phyloP scores from a whole-genome alignment of 108 stramenopile genomes.

The Fistulifera solaris region DNA sequence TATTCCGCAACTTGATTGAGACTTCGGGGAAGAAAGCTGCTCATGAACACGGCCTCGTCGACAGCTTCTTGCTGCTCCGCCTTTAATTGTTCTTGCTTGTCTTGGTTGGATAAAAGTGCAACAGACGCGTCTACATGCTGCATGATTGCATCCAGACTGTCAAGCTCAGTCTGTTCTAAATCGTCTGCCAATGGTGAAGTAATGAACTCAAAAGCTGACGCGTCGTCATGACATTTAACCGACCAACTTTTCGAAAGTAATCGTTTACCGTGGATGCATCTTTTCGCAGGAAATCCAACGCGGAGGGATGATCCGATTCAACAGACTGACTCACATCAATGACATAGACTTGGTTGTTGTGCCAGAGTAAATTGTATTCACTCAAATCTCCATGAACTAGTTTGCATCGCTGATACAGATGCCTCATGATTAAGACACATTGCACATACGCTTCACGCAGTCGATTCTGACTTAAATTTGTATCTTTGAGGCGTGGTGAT shows the following conservation, averaged over 20 bases:
- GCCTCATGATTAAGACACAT: conserved; percentile 78
- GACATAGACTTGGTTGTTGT: conserved; percentile 81
- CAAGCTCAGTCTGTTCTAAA: conserved; percentile 43
- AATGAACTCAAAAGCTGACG: conserved; percentile 84
- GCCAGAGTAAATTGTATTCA: conserved; percentile 97
- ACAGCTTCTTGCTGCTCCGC: conserved; percentile 61
- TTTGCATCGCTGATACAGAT: conserved; percentile 79
- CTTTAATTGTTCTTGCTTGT: conserved; percentile 48
- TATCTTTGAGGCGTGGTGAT: conserved; percentile 92
- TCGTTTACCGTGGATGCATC: conserved; percentile 94
- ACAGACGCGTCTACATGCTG: conserved; percentile 35
- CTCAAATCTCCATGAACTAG: conserved; percentile 91
- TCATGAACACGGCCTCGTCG: conserved; percentile 90
- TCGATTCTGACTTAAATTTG: conserved; percentile 47
- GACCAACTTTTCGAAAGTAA: conserved; percentile 84
- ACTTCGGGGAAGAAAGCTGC: conserved; percentile 79
- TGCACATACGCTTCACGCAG: conserved; percentile 81
- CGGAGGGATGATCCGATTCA: conserved; percentile 93
- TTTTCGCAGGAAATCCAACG: conserved; percentile 93
- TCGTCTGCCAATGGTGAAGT: conserved; percentile 37
- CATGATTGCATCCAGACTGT: conserved; percentile 53
- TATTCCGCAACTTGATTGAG: conserved; percentile 83
- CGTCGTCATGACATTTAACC: conserved; percentile 79
- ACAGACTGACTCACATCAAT: conserved; percentile 98
- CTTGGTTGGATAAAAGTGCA: conserved; percentile 16